A percentile compares a stretch with the other conserved stretches of the same genome.
phyloP scores from a whole-genome alignment of 2,329 filamentous ascomycete species.

The Penicillium sp. region DNA sequence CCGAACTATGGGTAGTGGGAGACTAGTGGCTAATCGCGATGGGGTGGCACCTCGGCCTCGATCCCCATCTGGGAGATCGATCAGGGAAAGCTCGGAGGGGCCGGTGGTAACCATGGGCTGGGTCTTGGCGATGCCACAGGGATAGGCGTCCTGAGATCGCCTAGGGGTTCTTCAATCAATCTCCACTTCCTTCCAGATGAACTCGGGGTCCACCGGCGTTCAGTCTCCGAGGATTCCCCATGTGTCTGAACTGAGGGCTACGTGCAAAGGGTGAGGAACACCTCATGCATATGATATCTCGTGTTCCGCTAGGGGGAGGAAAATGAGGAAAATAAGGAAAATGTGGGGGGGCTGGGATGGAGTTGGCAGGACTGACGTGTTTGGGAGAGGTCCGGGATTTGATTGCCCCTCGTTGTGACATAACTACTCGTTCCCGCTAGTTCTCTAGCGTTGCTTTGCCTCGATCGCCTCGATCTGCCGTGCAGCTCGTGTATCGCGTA shows the following conservation, averaged over 20 bases:
- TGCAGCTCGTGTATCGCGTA: constrained; percentile 15
- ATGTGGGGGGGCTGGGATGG: background rate
- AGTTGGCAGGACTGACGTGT: constrained; percentile 10
- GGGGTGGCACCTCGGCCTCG: constrained; percentile 12
- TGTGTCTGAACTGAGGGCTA: background rate
- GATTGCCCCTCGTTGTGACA: constrained; percentile 9
- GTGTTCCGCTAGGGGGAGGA: constrained; percentile 1
- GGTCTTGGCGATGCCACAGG: constrained; percentile 12
- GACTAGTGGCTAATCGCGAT: background rate
- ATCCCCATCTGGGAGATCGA: constrained; percentile 26
- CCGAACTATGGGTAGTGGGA: constrained; percentile 3
- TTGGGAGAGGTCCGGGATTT: constrained; percentile 5
- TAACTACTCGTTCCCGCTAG: background rate
- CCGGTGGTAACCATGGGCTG: constrained; percentile 17
- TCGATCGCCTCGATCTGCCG: background rate
- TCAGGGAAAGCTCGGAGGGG: constrained; percentile 12
- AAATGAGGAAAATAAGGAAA: background rate
- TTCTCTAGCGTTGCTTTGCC: constrained; percentile 3
- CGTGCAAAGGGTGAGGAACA: background rate
- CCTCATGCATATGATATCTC: constrained; percentile 37
- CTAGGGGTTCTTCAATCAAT: constrained; percentile 19
- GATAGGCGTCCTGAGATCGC: constrained; percentile 20
- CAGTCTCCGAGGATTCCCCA: background rate
- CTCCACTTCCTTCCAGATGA: constrained; percentile 27
- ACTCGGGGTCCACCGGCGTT: background rate